Conservation (phyloP, 2,329 filamentous ascomycete species). For the Penicillium sp. region DNA sequence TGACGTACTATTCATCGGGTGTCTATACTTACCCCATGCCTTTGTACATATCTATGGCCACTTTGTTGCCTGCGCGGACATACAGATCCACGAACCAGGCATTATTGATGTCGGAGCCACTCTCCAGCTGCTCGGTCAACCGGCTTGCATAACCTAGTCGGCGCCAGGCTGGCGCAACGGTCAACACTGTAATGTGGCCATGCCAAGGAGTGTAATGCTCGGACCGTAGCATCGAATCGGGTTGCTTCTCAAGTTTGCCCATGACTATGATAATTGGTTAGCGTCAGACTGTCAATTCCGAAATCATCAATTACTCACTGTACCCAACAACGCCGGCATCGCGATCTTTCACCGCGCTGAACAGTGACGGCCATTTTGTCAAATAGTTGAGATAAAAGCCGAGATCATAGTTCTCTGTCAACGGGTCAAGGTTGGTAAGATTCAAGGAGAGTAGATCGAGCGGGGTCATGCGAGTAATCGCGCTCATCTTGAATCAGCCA, state of each 20-base stretch:
- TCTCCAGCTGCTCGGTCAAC: slow-evolving; percentile 77
- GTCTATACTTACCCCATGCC: slow-evolving; percentile 67
- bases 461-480: slow-evolving; percentile 80
- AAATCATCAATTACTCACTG: slow-evolving; percentile 55
- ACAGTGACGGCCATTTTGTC: slow-evolving; percentile 91
- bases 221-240: slow-evolving; percentile 70
- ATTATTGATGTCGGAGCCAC: slow-evolving; percentile 75
- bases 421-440: slow-evolving; percentile 89
- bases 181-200: slow-evolving; percentile 94
- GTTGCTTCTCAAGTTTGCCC: slow-evolving; percentile 91
- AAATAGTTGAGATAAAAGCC: slow-evolving; percentile 96
- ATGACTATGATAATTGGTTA: slow-evolving; percentile 64
- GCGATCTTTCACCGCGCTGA: slow-evolving; percentile 84
- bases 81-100: slow-evolving; percentile 97
- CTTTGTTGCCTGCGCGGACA: slow-evolving; percentile 82
- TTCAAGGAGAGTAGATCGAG: slow-evolving; percentile 87
- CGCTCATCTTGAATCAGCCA: slow-evolving; percentile 61
- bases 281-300: background rate
- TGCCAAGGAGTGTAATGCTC: slow-evolving; percentile 98
- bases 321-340: slow-evolving; percentile 92
- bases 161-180: slow-evolving; percentile 82
- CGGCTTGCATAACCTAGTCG: slow-evolving; percentile 83
- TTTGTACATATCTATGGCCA: slow-evolving; percentile 85
- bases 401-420: slow-evolving; percentile 97
- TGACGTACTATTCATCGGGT: background rate